Evolutionary conservation across 768 basidiomycete genomes (phyloP), one percentile per base, ranked within the genome.

Genomic region (Pleurotus platypus): DNA sequence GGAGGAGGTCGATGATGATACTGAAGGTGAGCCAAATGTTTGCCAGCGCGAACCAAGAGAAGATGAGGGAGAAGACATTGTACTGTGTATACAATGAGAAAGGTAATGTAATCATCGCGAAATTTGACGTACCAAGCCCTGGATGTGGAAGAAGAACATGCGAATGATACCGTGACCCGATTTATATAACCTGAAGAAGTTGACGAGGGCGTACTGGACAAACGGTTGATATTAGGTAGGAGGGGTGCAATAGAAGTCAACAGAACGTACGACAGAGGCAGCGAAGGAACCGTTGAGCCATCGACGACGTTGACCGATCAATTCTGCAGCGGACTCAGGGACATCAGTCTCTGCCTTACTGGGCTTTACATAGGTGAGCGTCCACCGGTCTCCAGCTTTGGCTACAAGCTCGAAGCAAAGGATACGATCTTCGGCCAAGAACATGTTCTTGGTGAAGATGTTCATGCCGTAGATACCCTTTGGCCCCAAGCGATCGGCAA

Each of bases 201-300:
- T 90, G 65, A 93, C 89, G n/a, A 97, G 72, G 5, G 93, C 86
- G 71, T 96, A 96, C 87, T 93, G 56, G 1, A 58, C 38, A 26
- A 46, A 24, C 22, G 2, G 16, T 30, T 26, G 15, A 26, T 43
- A 55, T 18, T 42, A 2, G 5, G 45, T 49, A 39, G 11, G 30
- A 9, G 7, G 30, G 30, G 18, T 40, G 13, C 43, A 5, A 2
- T 2, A 30, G 22, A 8, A 13, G 42, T 24, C 15, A 13, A 3
- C 9, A 5, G 61, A 24, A 81, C 87, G 69, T 69, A 91, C 90
- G 42, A 94, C 86, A 1, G 91, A 92, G 11, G 94, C 94, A 45
- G 93, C 92, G 63, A 97, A 96, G 7, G 93, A 95, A 49, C 96
- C 95, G 67, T 98, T 98, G 64, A 98, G 69, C 96, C 95, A 98